Percentiles rank a stretch among this genome's conserved stretches.
phyloP scores from a whole-genome alignment of 139 green algal species.

The Tetradesmus lagerheimii region DNA sequence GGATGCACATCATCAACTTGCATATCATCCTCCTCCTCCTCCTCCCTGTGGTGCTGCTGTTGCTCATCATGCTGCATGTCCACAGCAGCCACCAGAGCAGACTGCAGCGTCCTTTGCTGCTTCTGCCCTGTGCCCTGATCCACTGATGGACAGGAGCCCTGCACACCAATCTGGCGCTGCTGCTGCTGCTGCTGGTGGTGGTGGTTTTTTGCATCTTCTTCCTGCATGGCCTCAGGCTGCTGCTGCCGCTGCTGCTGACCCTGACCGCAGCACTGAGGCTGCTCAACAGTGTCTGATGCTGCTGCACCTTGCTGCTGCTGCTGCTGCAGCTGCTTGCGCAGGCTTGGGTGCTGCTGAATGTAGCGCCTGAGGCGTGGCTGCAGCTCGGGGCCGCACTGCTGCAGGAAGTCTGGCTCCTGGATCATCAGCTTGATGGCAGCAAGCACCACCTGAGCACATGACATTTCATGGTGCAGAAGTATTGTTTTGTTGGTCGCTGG shows the following conservation, averaged over 20 bases:
- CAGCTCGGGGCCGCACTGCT: constrained; percentile 7
- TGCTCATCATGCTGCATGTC: neutral
- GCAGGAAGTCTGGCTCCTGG: constrained; percentile 20
- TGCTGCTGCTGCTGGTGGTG: constrained; percentile 33
- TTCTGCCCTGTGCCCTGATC: constrained; percentile 11
- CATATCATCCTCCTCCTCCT: neutral
- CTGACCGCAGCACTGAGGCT: neutral
- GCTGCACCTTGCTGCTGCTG: neutral
- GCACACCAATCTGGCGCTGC: neutral
- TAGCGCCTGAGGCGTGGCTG: neutral
- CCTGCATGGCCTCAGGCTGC: neutral
- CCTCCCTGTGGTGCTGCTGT: neutral
- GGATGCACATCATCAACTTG: neutral
- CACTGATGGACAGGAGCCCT: neutral
- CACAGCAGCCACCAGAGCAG: neutral
- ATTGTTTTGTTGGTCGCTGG: too few species aligned
- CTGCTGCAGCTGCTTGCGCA: neutral
- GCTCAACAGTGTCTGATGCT: constrained; percentile 8
- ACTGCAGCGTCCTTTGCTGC: neutral
- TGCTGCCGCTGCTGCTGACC: constrained; percentile 20
- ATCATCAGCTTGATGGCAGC: constrained; percentile 30
- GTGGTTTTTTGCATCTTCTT: neutral
- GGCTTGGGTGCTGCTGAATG: neutral
- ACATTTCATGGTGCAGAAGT: too few species aligned
- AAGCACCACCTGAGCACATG: constrained; percentile 10